phyloP scores from a whole-genome alignment of 305 asterid genomes.

The Rubia peregrina region DNA sequence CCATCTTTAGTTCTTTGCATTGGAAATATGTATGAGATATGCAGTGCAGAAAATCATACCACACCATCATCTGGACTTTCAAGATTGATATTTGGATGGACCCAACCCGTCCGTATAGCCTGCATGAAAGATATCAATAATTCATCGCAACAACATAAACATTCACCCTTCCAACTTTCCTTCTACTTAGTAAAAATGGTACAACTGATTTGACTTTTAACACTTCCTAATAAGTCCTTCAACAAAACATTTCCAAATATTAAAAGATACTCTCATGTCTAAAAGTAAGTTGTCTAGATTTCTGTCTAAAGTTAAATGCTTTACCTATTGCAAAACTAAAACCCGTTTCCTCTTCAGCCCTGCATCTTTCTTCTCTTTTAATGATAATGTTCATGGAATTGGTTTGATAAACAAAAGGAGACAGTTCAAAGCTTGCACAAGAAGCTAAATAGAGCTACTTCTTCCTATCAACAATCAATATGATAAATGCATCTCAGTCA shows the following conservation, averaged over 20 bases:
- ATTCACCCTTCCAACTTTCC: not conserved
- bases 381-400: not conserved
- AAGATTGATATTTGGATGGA: conserved; percentile 50
- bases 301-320: not conserved
- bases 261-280: not conserved
- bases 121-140: conserved; percentile 16
- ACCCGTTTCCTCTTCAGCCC: not conserved
- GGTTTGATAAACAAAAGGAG: not conserved
- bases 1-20: not conserved
- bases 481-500: not conserved
- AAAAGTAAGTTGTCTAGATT: not conserved
- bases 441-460: not conserved
- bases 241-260: conserved; percentile 4
- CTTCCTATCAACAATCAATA: not conserved
- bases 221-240: not conserved
- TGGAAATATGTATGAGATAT: not conserved
- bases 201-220: not conserved
- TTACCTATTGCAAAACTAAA: not conserved
- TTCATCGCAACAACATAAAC: not conserved
- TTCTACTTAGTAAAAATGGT: not conserved
- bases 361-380: not conserved
- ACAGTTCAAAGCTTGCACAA: not conserved
- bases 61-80: conserved; percentile 45
- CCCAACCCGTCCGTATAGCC: conserved; percentile 55
- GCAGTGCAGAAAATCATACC: conserved; percentile 27